Evolutionary conservation across 2,329 filamentous ascomycete genomes (phyloP), one percentile per base, ranked within the genome.

Genomic region (Epichloe gansuensis): DNA sequence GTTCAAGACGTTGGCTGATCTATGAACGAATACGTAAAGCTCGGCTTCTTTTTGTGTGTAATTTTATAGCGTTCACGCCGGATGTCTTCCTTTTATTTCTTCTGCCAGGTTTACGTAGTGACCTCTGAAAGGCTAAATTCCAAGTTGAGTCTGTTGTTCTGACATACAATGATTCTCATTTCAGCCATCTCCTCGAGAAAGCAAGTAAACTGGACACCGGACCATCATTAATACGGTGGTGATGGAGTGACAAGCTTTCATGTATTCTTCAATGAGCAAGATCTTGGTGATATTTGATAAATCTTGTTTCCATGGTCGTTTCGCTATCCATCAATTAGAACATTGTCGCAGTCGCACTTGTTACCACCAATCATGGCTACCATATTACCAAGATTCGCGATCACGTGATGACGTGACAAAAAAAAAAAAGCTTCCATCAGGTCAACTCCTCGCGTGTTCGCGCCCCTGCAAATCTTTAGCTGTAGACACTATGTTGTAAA

Each of bases 1-100:
- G 1, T 76, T 77, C 60, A 75, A 69, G 66, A 82, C 78, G 2
- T 58, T 82, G 64, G 74, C 77, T 7, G 78, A 82, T 57, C 59
- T 82, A 54, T 71, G 21, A 48, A 17, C 17, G 17, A 15, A 4
- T 25, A 11, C 17, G 9, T 3, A 3, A 6, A 25, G 21, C 31
- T 9, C 8, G 17, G 9, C 12, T 8, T 35, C n/a, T 46, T 21
- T 35, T 12, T 37, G 15, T 25, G 34, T 38, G 23, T 7, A 21
- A 21, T 38, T 47, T 28, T 37, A 21, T n/a, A 47, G 46, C 46
- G 46, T 11, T 47, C 9, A 15, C 15, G 46, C 44, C 17, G 28
- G 15, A 17, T 46, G 25, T 13, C 6, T 4, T 15, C 15, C 12
- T 46, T 46, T 4, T 37, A 6, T 17, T 3, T 37, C 5, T 35